Evolutionary conservation across 2,329 filamentous ascomycete genomes (phyloP).

Genomic region (Penicillium brasilianum): DNA sequence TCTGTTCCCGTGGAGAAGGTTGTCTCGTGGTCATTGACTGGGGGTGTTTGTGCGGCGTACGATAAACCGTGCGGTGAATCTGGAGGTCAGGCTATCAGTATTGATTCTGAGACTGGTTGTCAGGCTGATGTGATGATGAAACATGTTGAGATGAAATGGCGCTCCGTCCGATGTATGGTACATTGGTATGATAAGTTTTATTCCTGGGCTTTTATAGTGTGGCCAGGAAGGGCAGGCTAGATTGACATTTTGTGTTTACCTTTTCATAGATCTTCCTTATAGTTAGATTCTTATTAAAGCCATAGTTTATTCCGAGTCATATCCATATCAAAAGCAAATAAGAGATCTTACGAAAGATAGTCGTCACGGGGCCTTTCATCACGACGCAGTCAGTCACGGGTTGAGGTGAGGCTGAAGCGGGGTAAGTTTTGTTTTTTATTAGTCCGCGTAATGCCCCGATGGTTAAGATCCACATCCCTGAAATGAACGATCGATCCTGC

Average conservation of each 20-base stretch:
- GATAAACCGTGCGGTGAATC: slow-evolving; percentile 2
- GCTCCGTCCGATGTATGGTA: slow-evolving; percentile 3
- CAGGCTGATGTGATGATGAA: background rate
- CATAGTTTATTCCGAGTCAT: no score
- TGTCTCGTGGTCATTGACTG: slow-evolving; percentile 1
- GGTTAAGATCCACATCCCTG: slow-evolving; percentile 3
- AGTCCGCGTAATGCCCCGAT: background rate
- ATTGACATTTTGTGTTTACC: background rate
- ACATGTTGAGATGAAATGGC: slow-evolving; percentile 3
- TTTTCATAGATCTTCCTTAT: background rate
- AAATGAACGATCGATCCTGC: background rate
- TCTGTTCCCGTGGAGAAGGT: background rate
- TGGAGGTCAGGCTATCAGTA: background rate
- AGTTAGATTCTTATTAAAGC: no score
- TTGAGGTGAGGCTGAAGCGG: slow-evolving; percentile 7
- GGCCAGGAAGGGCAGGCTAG: background rate
- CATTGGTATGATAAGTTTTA: background rate
- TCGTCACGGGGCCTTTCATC: no score
- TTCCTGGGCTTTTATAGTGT: background rate
- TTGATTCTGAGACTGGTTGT: slow-evolving; percentile 2
- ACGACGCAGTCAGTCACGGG: slow-evolving; percentile 1
- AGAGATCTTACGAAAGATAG: background rate
- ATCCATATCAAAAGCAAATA: background rate
- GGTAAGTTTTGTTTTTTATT: slow-evolving; percentile 7
- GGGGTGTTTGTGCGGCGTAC: slow-evolving; percentile 2